phyloP scores from a whole-genome alignment of 192 early-diverging fungal genomes.

The Paraglomus brasilianum region DNA sequence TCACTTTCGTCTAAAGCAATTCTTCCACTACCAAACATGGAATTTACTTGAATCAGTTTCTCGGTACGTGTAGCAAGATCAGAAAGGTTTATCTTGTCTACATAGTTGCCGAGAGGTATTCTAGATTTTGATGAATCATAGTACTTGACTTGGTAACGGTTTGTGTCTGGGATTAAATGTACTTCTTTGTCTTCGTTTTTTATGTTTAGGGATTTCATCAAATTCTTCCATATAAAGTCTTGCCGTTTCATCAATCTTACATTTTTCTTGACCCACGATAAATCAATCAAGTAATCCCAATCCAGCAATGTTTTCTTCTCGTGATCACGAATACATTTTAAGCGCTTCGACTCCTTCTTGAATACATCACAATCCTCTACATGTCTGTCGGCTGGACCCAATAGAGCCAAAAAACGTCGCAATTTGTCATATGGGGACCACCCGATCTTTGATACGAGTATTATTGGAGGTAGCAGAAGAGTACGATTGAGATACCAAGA shows the following conservation, averaged over 20 bases:
- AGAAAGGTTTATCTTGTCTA: conserved; percentile 38
- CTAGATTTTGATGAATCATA: not conserved
- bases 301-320: conserved; percentile 2
- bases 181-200: not conserved
- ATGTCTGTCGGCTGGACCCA: not conserved
- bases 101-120: conserved; percentile 33
- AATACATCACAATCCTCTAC: not conserved
- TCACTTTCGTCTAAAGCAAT: conserved; percentile 45
- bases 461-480: conserved; percentile 43
- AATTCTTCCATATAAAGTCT: conserved; percentile 4
- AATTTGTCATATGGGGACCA: not conserved
- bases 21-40: conserved; percentile 49
- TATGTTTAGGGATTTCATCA: conserved; percentile 7
- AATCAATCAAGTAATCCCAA: conserved; percentile 19
- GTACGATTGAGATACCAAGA: conserved; percentile 43
- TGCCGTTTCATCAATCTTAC: not conserved
- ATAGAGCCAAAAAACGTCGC: not conserved
- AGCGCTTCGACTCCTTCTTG: not conserved
- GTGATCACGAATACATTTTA: not conserved
- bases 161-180: not conserved
- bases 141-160: not conserved
- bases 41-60: conserved; percentile 52
- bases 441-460: conserved; percentile 26
- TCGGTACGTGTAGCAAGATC: conserved; percentile 36
- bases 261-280: conserved; percentile 2